Conservation (phyloP, 78 protist genomes). For the Creolimax fragrantissima region DNA sequence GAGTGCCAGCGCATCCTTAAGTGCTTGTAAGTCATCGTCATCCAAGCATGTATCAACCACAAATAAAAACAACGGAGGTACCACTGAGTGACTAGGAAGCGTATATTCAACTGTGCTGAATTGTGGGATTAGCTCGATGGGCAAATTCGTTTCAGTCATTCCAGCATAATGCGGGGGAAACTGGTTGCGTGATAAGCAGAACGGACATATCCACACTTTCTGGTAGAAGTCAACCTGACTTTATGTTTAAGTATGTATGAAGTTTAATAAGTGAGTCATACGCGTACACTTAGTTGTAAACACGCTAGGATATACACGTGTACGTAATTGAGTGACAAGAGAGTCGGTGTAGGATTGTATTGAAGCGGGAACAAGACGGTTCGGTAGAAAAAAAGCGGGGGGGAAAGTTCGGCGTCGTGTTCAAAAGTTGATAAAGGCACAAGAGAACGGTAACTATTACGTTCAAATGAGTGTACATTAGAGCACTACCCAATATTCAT, state of each 20-base stretch:
- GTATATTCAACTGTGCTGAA: constrained; percentile 71
- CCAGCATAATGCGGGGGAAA: constrained; percentile 83
- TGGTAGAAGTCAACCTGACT: constrained; percentile 48
- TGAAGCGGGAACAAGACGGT: no score
- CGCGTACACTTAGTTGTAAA: not conserved
- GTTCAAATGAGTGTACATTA: not conserved
- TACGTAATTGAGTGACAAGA: not conserved
- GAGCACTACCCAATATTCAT: not conserved
- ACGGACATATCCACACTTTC: constrained; percentile 80
- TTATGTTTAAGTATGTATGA: not conserved
- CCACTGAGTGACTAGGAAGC: constrained; percentile 32
- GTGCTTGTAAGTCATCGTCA: constrained; percentile 70
- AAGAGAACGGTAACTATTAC: no score
- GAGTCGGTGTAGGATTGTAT: no score
- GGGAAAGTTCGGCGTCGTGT: no score
- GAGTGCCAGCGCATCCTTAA: constrained; percentile 72
- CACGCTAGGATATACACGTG: not conserved
- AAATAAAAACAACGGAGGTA: constrained; percentile 74
- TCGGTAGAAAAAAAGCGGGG: no score
- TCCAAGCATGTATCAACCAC: constrained; percentile 82
- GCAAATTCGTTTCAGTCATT: constrained; percentile 61
- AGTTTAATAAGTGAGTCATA: not conserved
- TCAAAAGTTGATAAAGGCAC: no score
- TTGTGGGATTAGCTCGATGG: constrained; percentile 83
- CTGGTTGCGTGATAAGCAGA: constrained; percentile 65